A percentile compares a stretch with the other conserved stretches of the same genome.
Evolutionary conservation across 23 red algal species (phyloP).

Genomic region (Gracilaria caudata): DNA sequence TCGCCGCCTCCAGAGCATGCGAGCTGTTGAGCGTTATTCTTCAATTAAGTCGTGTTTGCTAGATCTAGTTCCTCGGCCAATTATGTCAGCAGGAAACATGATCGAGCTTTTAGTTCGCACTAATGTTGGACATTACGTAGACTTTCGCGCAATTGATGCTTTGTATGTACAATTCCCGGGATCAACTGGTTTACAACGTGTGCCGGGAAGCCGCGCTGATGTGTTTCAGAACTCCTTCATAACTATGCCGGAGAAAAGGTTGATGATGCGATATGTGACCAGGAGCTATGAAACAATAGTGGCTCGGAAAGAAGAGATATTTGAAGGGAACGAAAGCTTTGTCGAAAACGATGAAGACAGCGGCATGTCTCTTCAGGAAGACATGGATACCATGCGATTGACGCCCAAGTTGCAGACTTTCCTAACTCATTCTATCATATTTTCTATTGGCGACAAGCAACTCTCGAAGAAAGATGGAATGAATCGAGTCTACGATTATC

Average conservation of each 20-base stretch:
- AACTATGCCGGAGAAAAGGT: conserved; percentile 38
- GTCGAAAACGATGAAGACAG: neutral
- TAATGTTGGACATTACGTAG: conserved; percentile 57
- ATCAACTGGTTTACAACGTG: conserved; percentile 33
- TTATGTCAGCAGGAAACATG: conserved; percentile 42
- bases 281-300: neutral
- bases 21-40: neutral
- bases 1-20: neutral
- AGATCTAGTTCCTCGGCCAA: conserved; percentile 46
- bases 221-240: conserved; percentile 60
- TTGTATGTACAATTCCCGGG: conserved; percentile 38
- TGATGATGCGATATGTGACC: conserved; percentile 60
- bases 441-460: neutral
- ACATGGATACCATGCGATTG: conserved; percentile 40
- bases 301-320: neutral
- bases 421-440: conserved; percentile 42
- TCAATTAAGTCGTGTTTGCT: neutral
- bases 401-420: conserved; percentile 33
- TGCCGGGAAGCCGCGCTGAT: conserved; percentile 53
- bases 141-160: conserved; percentile 57
- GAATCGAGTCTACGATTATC: conserved; percentile 8
- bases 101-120: conserved; percentile 42
- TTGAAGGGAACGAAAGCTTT: neutral
- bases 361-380: conserved; percentile 24
- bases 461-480: conserved; percentile 29